phyloP scores from a whole-genome alignment of 1,139 yeast genomes.

The Geotrichum candidum region DNA sequence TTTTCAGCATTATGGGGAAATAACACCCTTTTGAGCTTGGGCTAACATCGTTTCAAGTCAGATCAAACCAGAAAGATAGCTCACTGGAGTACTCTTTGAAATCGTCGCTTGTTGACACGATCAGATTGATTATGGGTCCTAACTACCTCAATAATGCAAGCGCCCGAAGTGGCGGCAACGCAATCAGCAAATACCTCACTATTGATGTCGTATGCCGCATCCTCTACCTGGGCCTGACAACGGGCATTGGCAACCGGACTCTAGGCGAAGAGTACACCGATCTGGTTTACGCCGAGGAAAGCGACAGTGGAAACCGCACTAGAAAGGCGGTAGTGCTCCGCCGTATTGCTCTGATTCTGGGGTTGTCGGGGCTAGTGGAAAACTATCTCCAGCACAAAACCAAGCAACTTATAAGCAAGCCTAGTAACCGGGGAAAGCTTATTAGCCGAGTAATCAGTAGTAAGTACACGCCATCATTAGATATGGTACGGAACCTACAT shows the following conservation, averaged over 20 bases:
- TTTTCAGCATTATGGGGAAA: background rate
- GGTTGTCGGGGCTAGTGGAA: background rate
- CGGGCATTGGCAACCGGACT: constrained; percentile 69
- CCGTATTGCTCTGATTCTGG: background rate
- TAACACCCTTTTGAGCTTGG: background rate
- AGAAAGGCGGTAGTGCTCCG: background rate
- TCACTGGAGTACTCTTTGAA: constrained; percentile 57
- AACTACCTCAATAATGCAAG: constrained; percentile 37
- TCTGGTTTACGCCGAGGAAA: constrained; percentile 44
- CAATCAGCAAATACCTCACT: constrained; percentile 48
- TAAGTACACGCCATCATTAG: constrained; percentile 5
- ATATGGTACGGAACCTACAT: constrained; percentile 44
- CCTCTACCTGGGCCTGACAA: constrained; percentile 63
- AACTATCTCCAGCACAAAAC: background rate
- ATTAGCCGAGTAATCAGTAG: background rate
- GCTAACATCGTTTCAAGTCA: constrained; percentile 1
- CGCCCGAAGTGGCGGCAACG: constrained; percentile 40
- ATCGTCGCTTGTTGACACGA: constrained; percentile 50
- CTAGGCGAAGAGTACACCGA: constrained; percentile 94
- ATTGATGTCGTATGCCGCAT: constrained; percentile 52
- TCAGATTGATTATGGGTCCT: constrained; percentile 57
- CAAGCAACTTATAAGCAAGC: background rate
- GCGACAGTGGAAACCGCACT: background rate
- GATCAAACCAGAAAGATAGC: constrained; percentile 85
- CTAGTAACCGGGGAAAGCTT: background rate